Evolutionary conservation across 345 rosid species (phyloP).

Genomic region (Salix dunnii): DNA sequence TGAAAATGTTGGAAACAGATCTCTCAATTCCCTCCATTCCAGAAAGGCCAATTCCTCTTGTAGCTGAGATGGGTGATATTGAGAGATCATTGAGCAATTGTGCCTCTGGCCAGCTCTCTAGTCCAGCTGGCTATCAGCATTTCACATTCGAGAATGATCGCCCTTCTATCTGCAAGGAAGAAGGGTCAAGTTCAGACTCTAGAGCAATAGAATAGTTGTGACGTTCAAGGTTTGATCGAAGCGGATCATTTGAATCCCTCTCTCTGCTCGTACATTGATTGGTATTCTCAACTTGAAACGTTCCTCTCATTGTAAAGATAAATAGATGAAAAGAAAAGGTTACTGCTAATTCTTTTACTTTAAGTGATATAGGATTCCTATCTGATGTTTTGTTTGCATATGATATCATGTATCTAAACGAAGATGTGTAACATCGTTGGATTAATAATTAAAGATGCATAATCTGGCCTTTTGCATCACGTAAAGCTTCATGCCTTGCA

Average conservation of each 20-base stretch:
- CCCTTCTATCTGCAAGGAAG: slow-evolving; percentile 26
- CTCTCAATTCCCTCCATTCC: slow-evolving; percentile 66
- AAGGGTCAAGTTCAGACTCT: slow-evolving; percentile 26
- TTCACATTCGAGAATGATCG: slow-evolving; percentile 40
- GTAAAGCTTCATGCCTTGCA: too few species aligned
- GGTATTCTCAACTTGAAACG: slow-evolving; percentile 5
- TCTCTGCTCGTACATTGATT: not conserved
- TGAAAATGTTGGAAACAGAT: slow-evolving; percentile 85
- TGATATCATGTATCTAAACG: not conserved
- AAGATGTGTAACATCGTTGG: too few species aligned
- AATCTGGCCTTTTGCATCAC: too few species aligned
- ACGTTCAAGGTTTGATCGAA: slow-evolving; percentile 5
- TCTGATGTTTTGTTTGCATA: not conserved
- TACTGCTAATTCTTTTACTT: slow-evolving; percentile 14
- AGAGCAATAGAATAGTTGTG: slow-evolving; percentile 17
- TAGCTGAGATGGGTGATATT: slow-evolving; percentile 65
- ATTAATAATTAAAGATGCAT: too few species aligned
- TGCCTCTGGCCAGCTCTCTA: slow-evolving; percentile 63
- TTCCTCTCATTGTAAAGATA: slow-evolving; percentile 29
- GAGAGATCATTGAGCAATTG: slow-evolving; percentile 62
- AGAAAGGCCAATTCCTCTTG: slow-evolving; percentile 70
- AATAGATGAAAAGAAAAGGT: slow-evolving; percentile 3
- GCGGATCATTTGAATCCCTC: slow-evolving; percentile 4
- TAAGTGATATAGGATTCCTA: not conserved
- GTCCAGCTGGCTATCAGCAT: slow-evolving; percentile 55